Percentiles rank a stretch among this genome's conserved stretches.
Evolutionary conservation across 1,139 yeast genomes (phyloP).

Genomic region (Hanseniaspora sp.): DNA sequence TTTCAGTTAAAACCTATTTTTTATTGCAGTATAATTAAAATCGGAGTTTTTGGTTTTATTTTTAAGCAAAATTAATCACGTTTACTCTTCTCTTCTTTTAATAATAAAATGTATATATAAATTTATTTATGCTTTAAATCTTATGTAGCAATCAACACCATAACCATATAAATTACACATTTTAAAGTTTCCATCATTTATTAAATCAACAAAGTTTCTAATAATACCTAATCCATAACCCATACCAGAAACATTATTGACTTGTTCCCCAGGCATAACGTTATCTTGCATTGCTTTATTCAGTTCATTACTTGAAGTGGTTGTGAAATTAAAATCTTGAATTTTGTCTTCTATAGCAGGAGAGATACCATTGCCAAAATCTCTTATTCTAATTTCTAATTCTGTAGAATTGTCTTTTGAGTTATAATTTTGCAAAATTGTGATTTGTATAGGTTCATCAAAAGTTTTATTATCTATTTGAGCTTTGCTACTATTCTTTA

Average conservation of each 20-base stretch:
- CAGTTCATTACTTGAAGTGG: conserved; percentile 34
- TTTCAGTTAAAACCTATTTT: too few species aligned
- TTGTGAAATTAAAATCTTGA: conserved; percentile 77
- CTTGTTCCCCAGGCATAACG: conserved; percentile 62
- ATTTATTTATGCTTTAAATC: conserved; percentile 27
- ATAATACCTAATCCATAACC: conserved; percentile 91
- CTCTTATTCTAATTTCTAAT: conserved; percentile 63
- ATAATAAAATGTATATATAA: background rate
- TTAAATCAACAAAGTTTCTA: conserved; percentile 50
- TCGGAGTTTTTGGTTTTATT: background rate
- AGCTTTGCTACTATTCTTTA: conserved; percentile 79
- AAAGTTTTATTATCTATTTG: conserved; percentile 53
- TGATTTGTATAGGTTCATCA: conserved; percentile 49
- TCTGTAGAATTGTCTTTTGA: conserved; percentile 18
- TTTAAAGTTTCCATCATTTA: conserved; percentile 65
- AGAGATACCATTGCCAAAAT: conserved; percentile 79
- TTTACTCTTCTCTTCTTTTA: background rate
- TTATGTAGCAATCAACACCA: conserved; percentile 70
- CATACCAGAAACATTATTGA: conserved; percentile 81
- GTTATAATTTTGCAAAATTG: conserved; percentile 41
- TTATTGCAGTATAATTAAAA: background rate
- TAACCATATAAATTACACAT: conserved; percentile 73
- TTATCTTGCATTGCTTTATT: conserved; percentile 34
- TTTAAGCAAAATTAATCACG: background rate
- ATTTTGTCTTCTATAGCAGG: conserved; percentile 53